These are phyloP conservation scores for Paecilomyces dactylethromorphus DNA, from an alignment of 2,329 filamentous ascomycete species.

Conservation along the genomic window DNA sequence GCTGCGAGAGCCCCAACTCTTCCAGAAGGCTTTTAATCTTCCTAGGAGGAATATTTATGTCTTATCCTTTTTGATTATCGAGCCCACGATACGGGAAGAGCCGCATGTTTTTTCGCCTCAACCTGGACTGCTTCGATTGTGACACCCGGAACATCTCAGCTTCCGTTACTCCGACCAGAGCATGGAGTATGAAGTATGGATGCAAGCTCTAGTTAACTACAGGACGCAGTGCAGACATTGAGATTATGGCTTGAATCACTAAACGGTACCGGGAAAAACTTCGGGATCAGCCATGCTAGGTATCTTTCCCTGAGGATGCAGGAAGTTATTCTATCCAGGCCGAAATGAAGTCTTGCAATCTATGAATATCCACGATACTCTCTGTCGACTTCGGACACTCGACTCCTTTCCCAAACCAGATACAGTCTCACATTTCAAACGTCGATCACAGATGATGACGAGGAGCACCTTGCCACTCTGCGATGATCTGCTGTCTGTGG, in stretches of 20 bases:
- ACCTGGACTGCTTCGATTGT: background rate
- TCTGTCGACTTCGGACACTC: background rate
- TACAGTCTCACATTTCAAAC: background rate
- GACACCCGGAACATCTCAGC: background rate
- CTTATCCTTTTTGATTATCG: background rate
- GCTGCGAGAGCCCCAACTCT: background rate
- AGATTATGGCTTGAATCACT: background rate
- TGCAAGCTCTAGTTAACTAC: background rate
- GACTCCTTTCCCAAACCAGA: background rate
- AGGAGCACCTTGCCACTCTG: background rate
- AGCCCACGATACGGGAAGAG: background rate
- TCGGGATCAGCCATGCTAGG: background rate
- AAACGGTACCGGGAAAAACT: background rate
- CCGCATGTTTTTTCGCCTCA: background rate
- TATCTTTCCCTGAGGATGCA: background rate
- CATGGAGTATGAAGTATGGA: background rate
- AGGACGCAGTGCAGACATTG: background rate
- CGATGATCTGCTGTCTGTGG: background rate
- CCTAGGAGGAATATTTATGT: background rate
- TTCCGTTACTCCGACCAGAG: background rate
- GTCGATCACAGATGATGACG: background rate
- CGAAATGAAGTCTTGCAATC: background rate
- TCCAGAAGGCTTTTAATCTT: background rate
- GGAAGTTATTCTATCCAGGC: background rate
- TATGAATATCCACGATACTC: background rate